These are phyloP conservation scores for Phytopythium helicoides DNA, from an alignment of 352 stramenopile species.

Conservation along the genomic window DNA sequence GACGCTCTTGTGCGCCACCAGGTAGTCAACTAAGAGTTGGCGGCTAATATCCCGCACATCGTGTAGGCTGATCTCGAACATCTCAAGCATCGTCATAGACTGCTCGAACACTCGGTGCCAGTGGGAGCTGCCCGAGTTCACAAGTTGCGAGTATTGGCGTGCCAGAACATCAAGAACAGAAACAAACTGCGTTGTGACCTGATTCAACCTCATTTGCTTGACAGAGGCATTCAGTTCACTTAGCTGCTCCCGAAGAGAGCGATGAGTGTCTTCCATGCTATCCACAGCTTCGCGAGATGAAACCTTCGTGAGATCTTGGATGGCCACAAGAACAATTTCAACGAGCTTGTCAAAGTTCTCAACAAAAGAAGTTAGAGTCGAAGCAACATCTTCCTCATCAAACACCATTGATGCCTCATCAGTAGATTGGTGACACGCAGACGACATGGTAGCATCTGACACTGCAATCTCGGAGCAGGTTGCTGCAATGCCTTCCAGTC, in stretches of 20 bases:
- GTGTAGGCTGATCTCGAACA: constrained; percentile 55
- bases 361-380: no score
- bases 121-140: constrained; percentile 17
- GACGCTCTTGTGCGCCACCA: constrained; percentile 88
- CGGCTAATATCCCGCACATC: constrained; percentile 77
- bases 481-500: constrained; percentile 15
- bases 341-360: constrained; percentile 68
- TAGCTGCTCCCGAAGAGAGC: constrained; percentile 48
- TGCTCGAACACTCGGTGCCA: constrained; percentile 32
- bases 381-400: no score
- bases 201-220: constrained; percentile 73
- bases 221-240: constrained; percentile 39
- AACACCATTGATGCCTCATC: no score
- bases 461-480: background rate
- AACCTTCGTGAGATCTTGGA: constrained; percentile 76
- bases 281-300: constrained; percentile 12
- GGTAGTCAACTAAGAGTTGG: constrained; percentile 71
- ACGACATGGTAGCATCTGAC: background rate
- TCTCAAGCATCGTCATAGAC: constrained; percentile 55
- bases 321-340: constrained; percentile 71
- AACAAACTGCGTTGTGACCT: constrained; percentile 59
- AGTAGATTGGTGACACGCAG: background rate
- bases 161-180: constrained; percentile 44
- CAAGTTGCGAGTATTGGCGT: constrained; percentile 42
- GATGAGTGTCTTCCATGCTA: constrained; percentile 11